Percentiles rank a stretch among this genome's conserved stretches.
phyloP scores from a whole-genome alignment of 2,329 filamentous ascomycete species.

The Phoma sp. region DNA sequence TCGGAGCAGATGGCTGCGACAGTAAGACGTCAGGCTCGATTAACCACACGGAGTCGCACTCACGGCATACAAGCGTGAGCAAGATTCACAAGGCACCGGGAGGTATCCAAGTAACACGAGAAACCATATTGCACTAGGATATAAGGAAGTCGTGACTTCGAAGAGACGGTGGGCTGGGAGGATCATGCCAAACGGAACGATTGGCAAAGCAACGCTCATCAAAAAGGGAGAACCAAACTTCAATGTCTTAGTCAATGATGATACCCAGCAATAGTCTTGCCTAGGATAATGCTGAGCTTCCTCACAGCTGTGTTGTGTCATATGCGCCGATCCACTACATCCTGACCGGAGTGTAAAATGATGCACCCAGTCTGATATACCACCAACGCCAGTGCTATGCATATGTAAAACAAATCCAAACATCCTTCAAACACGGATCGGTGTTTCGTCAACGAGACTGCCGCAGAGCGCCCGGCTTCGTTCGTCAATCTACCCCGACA shows the following conservation, averaged over 20 bases:
- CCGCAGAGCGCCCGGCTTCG: neutral
- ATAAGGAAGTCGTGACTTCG: neutral
- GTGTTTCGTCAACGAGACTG: neutral
- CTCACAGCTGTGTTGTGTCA: neutral
- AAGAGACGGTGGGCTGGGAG: neutral
- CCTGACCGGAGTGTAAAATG: neutral
- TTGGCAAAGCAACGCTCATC: neutral
- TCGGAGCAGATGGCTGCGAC: slow-evolving; percentile 8
- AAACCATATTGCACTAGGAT: slow-evolving; percentile 7
- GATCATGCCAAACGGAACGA: neutral
- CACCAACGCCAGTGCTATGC: slow-evolving; percentile 33
- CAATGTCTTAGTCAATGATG: neutral
- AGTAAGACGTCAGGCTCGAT: slow-evolving; percentile 6
- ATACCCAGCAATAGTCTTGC: neutral
- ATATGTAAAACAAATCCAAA: slow-evolving; percentile 8
- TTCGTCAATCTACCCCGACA: neutral
- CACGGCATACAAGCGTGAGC: neutral
- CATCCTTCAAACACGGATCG: neutral
- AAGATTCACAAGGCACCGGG: neutral
- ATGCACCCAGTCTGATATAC: slow-evolving; percentile 1
- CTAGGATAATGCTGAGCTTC: neutral
- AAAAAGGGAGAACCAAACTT: neutral
- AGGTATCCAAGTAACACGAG: slow-evolving; percentile 11
- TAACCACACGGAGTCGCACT: neutral
- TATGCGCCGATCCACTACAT: neutral